A percentile compares a stretch with the other conserved stretches of the same genome.
Conservation (phyloP, 495 filamentous ascomycete genomes). For the Penicillium goetzii region DNA sequence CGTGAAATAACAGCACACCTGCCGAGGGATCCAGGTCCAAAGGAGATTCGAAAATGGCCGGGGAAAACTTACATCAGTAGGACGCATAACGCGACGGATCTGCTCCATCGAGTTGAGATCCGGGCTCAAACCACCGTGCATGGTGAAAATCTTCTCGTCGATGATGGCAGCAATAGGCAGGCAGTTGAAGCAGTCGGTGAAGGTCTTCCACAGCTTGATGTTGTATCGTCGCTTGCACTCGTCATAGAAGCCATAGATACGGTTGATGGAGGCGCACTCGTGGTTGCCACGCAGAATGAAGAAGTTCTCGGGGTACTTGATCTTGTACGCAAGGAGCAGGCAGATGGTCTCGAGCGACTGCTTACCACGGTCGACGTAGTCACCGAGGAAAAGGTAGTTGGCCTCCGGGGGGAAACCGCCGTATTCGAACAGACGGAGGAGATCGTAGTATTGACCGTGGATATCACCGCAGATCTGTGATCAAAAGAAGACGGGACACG, state of each 20-base stretch:
- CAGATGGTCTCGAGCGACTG: conserved; percentile 99
- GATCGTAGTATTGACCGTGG: conserved; percentile 98
- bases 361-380: conserved; percentile 99
- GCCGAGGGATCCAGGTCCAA: neutral
- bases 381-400: conserved; percentile 98
- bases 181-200: conserved; percentile 99
- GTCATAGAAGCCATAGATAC: conserved; percentile 99
- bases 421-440: conserved; percentile 97
- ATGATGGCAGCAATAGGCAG: conserved; percentile 99
- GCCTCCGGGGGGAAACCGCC: conserved; percentile 98
- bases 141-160: conserved; percentile 99
- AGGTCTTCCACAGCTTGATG: conserved; percentile 99
- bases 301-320: conserved; percentile 99
- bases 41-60: neutral
- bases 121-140: conserved; percentile 97
- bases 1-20: neutral
- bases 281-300: conserved; percentile 98
- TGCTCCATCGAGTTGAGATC: conserved; percentile 99
- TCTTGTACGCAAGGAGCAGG: conserved; percentile 97
- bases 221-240: conserved; percentile 99
- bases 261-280: conserved; percentile 99
- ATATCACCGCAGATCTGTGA: conserved; percentile 97
- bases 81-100: conserved; percentile 97
- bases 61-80: conserved; percentile 82
- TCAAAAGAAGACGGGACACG: conserved; percentile 8